Evolutionary conservation across 2,329 filamentous ascomycete genomes (phyloP).

Genomic region (Orbilia blumenaviensis): DNA sequence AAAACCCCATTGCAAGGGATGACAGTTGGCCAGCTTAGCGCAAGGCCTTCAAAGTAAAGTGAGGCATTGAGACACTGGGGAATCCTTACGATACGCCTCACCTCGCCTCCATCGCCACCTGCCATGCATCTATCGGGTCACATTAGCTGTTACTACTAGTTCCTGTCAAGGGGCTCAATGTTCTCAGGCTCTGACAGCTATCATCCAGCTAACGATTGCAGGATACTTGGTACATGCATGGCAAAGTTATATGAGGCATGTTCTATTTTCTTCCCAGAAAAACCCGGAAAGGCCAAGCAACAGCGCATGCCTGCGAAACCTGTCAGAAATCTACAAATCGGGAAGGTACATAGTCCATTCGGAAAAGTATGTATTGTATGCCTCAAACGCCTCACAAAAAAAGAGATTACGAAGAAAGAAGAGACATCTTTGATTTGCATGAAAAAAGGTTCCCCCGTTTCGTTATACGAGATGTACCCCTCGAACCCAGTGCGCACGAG

Average conservation of each 20-base stretch:
- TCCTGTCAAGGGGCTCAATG: too few species aligned
- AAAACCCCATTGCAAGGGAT: not conserved
- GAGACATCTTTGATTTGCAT: too few species aligned
- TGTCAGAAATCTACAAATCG: not conserved
- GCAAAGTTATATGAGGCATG: too few species aligned
- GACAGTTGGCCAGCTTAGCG: too few species aligned
- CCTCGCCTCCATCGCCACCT: not conserved
- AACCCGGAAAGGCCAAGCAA: not conserved
- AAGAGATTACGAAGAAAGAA: too few species aligned
- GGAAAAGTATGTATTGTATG: not conserved
- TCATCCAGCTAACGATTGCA: too few species aligned
- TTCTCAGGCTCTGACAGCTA: too few species aligned
- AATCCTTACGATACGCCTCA: not conserved
- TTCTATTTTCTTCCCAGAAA: not conserved
- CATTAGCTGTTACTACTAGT: too few species aligned
- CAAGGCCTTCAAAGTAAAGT: not conserved
- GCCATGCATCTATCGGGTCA: too few species aligned
- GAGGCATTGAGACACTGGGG: slow-evolving; percentile 1
- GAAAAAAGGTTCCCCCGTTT: not conserved
- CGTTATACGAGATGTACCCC: slow-evolving; percentile 14
- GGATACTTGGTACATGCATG: too few species aligned
- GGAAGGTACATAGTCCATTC: too few species aligned
- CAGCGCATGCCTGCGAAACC: not conserved
- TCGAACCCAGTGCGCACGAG: not conserved
- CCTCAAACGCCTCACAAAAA: not conserved